Base-by-base conservation (phyloP, 495 filamentous ascomycete genomes). In the Tuber brumale region DNA sequence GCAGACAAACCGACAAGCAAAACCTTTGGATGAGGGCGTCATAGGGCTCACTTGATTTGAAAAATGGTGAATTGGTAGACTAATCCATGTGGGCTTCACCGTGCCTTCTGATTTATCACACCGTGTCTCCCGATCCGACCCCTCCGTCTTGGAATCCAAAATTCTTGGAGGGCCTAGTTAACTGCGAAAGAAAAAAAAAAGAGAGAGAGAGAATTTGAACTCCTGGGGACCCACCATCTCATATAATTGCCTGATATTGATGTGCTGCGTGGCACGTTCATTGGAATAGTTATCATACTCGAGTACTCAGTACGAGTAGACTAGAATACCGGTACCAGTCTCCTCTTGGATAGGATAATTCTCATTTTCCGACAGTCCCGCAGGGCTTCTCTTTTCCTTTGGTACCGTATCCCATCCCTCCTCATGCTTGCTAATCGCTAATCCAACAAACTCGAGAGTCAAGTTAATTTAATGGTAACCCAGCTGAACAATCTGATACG, bases 111-210 rank as follows among this genome's bases (percentile, higher is more conserved):
- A 44, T 71, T 75, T 75, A 39, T 39, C 3, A 39, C 5, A 70
- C 46, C 74, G 77, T 69, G 43, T 70, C 75, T 77, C 51, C 43
- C 46, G 66, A 79, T 75, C 72, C 69, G 69, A 69, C 70, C 57
- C 51, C 31, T 69, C 76, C 76, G 57, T 70, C 51, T 74, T 78
- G 42, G 76, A 21, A 41, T 43, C 39, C 31, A 37, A 23, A 57
- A 71, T 27, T 66, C 57, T 35, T 35, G 12, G 57, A 66, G 27
- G 27, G 27, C 16, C 31, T 18, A 35, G 57, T 66, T 16, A 35
- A 66, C 14, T 9, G 48, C n/a, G 23, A 6, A 48, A 21, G 14
- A 48, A 18, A 23, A 48, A 23, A 21, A 48, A 6, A 48, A 5
- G 12, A 9, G 1, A 44, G 14, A 18, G 16, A 18, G 43, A 45